A percentile compares a stretch with the other conserved stretches of the same genome.
Conservation (phyloP, 164 flowering plant species). For the Dillenia turbinata region DNA sequence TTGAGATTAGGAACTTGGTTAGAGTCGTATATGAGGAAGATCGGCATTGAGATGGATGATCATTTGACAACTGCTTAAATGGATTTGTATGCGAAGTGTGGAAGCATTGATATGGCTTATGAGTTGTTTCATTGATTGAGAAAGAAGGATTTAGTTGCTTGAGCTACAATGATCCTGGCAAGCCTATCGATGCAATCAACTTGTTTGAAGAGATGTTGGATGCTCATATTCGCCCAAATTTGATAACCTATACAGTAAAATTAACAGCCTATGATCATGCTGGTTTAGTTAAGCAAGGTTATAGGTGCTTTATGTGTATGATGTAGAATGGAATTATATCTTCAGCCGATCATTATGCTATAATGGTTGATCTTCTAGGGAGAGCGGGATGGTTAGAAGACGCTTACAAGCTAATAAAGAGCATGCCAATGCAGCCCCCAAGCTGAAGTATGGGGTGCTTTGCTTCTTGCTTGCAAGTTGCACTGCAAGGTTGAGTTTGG, state of each 20-base stretch:
- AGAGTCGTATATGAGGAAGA: slow-evolving; percentile 21
- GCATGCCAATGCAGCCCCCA: slow-evolving; percentile 46
- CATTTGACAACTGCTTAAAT: slow-evolving; percentile 36
- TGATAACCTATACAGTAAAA: slow-evolving; percentile 32
- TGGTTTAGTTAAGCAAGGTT: slow-evolving; percentile 46
- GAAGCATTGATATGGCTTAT: slow-evolving; percentile 34
- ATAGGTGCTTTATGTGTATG: slow-evolving; percentile 28
- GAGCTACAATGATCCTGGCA: slow-evolving; percentile 44
- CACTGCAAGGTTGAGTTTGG: slow-evolving; percentile 42
- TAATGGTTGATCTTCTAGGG: slow-evolving; percentile 48
- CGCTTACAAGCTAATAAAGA: slow-evolving; percentile 32
- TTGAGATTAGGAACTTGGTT: slow-evolving; percentile 23
- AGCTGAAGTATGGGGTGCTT: slow-evolving; percentile 49
- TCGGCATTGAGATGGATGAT: slow-evolving; percentile 38
- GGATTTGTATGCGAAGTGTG: slow-evolving; percentile 49
- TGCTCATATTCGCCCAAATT: slow-evolving; percentile 28
- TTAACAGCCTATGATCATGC: slow-evolving; percentile 45
- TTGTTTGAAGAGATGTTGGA: slow-evolving; percentile 39
- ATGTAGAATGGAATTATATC: slow-evolving; percentile 29
- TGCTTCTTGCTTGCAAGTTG: slow-evolving; percentile 41
- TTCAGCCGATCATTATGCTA: slow-evolving; percentile 38
- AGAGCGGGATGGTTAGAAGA: slow-evolving; percentile 36
- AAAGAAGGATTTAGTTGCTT: slow-evolving; percentile 36
- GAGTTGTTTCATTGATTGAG: slow-evolving; percentile 25
- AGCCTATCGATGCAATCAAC: slow-evolving; percentile 26